Evolutionary conservation across 169 alveolate genomes (phyloP), one percentile per base, ranked within the genome.

Genomic region (Miamiensis avidus): DNA sequence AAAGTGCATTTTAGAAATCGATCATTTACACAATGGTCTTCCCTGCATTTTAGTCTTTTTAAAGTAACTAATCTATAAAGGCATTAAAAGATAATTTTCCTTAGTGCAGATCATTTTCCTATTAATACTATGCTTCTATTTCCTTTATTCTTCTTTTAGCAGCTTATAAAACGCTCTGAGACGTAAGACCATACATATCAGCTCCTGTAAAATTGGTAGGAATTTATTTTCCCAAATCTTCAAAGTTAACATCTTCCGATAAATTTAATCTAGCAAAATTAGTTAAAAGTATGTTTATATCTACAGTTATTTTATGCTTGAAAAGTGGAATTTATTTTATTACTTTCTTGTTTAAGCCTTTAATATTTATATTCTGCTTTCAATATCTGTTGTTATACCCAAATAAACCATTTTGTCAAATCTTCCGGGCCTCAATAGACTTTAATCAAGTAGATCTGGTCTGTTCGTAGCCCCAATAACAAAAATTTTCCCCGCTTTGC

Each of bases 401-500:
- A 95, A 69, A 87, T 93, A 93, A n/a, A 93, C 88, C 91, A 91
- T 86, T 89, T 95, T 93, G 91, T 95, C 98, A 65, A 95, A 91
- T 87, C 98, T 90, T 75, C 98, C 98, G 0, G 96, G 92, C 83
- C 97, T 93, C 31, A 94, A 79, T 33, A 95, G 82, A 32, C 96
- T 97, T 1, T 94, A 89, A 86, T 95, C 98, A 27, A 95, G 86
- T 49, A 95, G 88, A 91, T 95, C 98, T 25, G 98, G 96, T 85
- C 98, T 91, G 88, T 95, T 95, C 1, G 98, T 95, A 16, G 98
- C 98, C n/a, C 97, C 98, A 75, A 95, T 94, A 15, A 93, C 92
- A 85, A 91, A 93, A 34, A 91, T 75, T 28, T 88, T 90, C 20
- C 82, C 77, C 1, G 75, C 31, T 33, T 49, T 49, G 20, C 69